Conservation (phyloP, 2,329 filamentous ascomycete genomes). For the Fusarium annulatum region DNA sequence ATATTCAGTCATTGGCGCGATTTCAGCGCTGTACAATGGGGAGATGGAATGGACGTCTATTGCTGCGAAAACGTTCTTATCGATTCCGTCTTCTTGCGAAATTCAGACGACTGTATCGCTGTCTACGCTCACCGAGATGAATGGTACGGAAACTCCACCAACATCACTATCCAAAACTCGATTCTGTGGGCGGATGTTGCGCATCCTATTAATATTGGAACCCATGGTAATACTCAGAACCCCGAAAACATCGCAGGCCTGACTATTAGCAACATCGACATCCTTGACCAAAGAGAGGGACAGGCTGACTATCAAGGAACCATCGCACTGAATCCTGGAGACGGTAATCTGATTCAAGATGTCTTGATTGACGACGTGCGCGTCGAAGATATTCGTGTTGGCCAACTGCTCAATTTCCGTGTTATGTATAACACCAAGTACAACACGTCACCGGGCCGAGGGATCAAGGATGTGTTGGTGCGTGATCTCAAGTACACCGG, state of each 20-base stretch:
- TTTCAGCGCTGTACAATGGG: not conserved
- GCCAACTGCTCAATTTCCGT: not conserved
- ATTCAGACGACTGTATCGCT: not conserved
- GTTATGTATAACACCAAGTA: not conserved
- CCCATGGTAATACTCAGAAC: not conserved
- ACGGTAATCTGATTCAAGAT: not conserved
- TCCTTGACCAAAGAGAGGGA: not conserved
- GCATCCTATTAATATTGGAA: not conserved
- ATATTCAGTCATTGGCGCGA: not conserved
- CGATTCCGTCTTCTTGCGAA: not conserved
- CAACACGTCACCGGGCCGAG: not conserved
- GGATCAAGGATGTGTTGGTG: rapidly evolving
- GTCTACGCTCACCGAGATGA: not conserved
- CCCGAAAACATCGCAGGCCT: not conserved
- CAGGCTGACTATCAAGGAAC: not conserved
- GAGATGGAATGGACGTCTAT: not conserved
- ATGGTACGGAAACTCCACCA: not conserved
- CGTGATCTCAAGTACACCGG: not conserved
- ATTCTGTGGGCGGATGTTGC: not conserved
- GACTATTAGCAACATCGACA: not conserved
- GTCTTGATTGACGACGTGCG: not conserved
- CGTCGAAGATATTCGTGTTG: not conserved
- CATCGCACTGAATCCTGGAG: not conserved
- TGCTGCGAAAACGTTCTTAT: not conserved
- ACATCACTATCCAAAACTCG: not conserved